Base-by-base conservation (phyloP, 2,329 filamentous ascomycete species). In the Ceratocystiopsis brevicomis region DNA sequence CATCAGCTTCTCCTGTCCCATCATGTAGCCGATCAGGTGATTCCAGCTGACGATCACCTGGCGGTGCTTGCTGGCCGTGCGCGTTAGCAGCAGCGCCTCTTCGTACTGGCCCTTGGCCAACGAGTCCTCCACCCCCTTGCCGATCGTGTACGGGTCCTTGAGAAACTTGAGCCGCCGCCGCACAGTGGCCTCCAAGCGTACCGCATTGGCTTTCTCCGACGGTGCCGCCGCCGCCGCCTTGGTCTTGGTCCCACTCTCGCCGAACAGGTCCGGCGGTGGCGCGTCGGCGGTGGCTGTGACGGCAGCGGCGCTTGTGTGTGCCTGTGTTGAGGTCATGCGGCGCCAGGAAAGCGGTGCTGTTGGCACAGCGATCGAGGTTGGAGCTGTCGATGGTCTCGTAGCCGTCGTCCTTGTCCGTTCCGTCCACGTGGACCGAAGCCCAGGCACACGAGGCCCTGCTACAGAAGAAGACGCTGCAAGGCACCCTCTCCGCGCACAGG, bases 31-130 rank as follows among this genome's bases (percentile, higher is more conserved):
- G 45, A 98, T 78, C 38, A 94, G 60, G 54, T 82, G 73, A 59
- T 96, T 96, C 87, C 88, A 98, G 46, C 81, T 77, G 45, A 92
- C 86, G 4, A 73, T 65, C 49, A 80, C 76, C 45, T 76, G 63
- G 49, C 71, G 66, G 1, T 66, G 59, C 50, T 69, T 74, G 57
- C 77, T 85, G n/a, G 80, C 79, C 51, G 70, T 65, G 45, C 80
- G 75, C 35, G 80, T 72, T 46, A 93, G 57, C 17, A 73, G 63
- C 37, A 79, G 59, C 21, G 86, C 85, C 53, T 84, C 76, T 3
- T 76, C 71, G 35, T 70, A 69, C 32, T 76, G 65, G 37, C 70
- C 70, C 46, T 70, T 67, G 6, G 56, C 57, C 40, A 96, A 63
- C 16, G 74, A 64, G 41, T 65, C 63, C 43, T 65, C 64, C 37